Evolutionary conservation across 2,329 filamentous ascomycete genomes (phyloP), one percentile per base, ranked within the genome.

Genomic region (Diaporthe amygdali): DNA sequence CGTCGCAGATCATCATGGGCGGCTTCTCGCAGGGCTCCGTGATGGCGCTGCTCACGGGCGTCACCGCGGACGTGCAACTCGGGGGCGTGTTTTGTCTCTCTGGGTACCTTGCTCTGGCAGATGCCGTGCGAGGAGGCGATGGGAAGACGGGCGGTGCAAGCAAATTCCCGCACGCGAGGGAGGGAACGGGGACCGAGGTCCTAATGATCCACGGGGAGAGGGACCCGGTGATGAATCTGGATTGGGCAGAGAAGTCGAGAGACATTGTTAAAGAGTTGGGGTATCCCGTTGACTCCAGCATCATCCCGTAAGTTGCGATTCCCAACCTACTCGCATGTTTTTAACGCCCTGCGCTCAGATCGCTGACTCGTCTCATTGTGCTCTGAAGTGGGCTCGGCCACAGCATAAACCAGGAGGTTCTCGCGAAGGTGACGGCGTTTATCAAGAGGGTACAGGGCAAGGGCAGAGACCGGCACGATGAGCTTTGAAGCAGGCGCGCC

Each of bases 331-430:
- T n/a, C 25, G 14, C 10, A 25, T 25, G 20, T 34, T 7, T 27
- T 39, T 12, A 30, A 30, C 51, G 44, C 27, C 44, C 27, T n/a
- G 44, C 2, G 30, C n/a, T 8, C 44, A 64, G 44, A 12, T 49
- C 12, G 44, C 59, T 64, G n/a, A 64, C n/a, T 27, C 22, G 10
- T 30, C 15, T 51, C 7, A 32, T n/a, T 5, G 15, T 32, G 30
- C 17, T 30, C 6, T 49, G 9, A 25, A 71, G 69, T 17, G 69
- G 52, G 5, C 52, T 67, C 5, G 61, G 51, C 5, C 69, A 67
- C 30, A 71, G 61, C 52, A 67, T 71, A 30, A 61, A 71, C 44
- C 41, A 71, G 34, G 61, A 66, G n/a, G 61, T 71, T 15, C 61
- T 71, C 20, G 46, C 14, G 1, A 52, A 52, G 17, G 44, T 67